Evolutionary conservation across 2,329 filamentous ascomycete genomes (phyloP).

Genomic region (Neonectria sp.): DNA sequence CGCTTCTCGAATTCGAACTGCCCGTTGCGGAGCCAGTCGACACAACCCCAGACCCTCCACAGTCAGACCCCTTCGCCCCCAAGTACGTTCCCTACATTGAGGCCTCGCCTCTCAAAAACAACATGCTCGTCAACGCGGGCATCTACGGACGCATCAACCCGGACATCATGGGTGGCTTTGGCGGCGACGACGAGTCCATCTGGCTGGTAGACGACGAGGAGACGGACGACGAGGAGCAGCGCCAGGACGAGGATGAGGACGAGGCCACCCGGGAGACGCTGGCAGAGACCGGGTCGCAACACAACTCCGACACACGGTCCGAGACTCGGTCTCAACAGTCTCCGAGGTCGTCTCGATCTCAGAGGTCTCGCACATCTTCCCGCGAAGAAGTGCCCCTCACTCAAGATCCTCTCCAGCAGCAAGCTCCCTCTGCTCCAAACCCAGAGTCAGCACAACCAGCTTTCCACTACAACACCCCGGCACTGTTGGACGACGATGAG

Average conservation of each 20-base stretch:
- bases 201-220: slow-evolving; percentile 51
- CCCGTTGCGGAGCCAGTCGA: slow-evolving; percentile 6
- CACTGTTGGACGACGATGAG: slow-evolving; percentile 41
- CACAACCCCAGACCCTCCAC: slow-evolving; percentile 15
- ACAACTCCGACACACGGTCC: slow-evolving; percentile 9
- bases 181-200: slow-evolving; percentile 49
- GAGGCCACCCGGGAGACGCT: slow-evolving; percentile 23
- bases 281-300: slow-evolving; percentile 6
- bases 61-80: slow-evolving; percentile 26
- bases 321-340: slow-evolving; percentile 26
- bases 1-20: slow-evolving; percentile 6
- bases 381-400: slow-evolving; percentile 32
- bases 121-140: slow-evolving; percentile 47
- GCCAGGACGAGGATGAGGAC: slow-evolving; percentile 13
- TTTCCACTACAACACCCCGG: slow-evolving; percentile 39
- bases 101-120: slow-evolving; percentile 43
- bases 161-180: slow-evolving; percentile 51
- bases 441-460: slow-evolving; percentile 22
- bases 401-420: slow-evolving; percentile 29
- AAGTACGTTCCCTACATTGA: slow-evolving; percentile 46
- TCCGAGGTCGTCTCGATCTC: slow-evolving; percentile 12
- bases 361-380: slow-evolving; percentile 1
- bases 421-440: slow-evolving; percentile 32
- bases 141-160: slow-evolving; percentile 51
- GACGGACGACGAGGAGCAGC: slow-evolving; percentile 34